These are phyloP conservation scores for Pinus taeda DNA, from an alignment of 75 land plant species.

Conservation along the genomic window DNA sequence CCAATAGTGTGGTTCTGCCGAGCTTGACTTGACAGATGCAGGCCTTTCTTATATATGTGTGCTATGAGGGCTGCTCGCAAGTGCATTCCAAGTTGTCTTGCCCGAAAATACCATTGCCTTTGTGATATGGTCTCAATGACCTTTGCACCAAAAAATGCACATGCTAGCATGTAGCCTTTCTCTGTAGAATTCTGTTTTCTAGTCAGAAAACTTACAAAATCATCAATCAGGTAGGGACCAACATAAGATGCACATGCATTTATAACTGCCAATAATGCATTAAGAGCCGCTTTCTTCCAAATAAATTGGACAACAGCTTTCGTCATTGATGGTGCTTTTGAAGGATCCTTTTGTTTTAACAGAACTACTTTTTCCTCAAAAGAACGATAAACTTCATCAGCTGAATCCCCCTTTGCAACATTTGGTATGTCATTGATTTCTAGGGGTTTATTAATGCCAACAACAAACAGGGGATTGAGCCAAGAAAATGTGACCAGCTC, in stretches of 20 bases:
- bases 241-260: conserved; percentile 59
- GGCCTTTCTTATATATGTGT: conserved; percentile 65
- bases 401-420: conserved; percentile 53
- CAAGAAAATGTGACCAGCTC: conserved; percentile 78
- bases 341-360: conserved; percentile 29
- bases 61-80: conserved; percentile 68
- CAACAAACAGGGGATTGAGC: conserved; percentile 70
- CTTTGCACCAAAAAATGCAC: conserved; percentile 57
- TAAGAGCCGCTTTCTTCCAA: conserved; percentile 64
- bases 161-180: conserved; percentile 54
- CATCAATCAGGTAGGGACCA: conserved; percentile 85
- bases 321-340: conserved; percentile 40
- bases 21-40: conserved; percentile 57
- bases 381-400: conserved; percentile 31
- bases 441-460: conserved; percentile 69
- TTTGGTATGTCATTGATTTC: conserved; percentile 65
- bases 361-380: conserved; percentile 33
- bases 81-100: conserved; percentile 72
- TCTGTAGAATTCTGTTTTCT: conserved; percentile 11
- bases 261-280: conserved; percentile 59
- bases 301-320: conserved; percentile 38
- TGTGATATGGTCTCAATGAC: conserved; percentile 52
- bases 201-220: conserved; percentile 59
- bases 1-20: conserved; percentile 75
- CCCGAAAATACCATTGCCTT: conserved; percentile 84